Evolutionary conservation across 208 protist genomes (phyloP).

Genomic region (Spongospora subterranea): DNA sequence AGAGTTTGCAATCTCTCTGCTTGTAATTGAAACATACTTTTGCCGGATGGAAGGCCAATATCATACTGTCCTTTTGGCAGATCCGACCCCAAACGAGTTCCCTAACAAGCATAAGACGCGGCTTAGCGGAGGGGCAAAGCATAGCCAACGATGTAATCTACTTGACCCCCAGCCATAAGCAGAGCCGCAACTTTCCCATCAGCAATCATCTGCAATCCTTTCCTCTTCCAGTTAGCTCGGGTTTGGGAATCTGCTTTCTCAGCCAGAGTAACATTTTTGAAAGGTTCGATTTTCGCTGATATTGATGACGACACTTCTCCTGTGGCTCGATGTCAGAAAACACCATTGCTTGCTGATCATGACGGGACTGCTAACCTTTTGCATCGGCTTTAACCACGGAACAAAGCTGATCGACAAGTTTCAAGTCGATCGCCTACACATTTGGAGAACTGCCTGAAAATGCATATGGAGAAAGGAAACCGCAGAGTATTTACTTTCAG

Average conservation of each 20-base stretch:
- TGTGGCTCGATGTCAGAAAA: not conserved
- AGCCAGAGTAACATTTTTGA: not conserved
- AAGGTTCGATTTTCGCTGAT: conserved; percentile 34
- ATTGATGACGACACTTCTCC: not conserved
- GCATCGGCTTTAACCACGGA: conserved; percentile 3
- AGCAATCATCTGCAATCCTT: conserved; percentile 82
- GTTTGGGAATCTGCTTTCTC: conserved; percentile 13
- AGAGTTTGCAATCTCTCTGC: conserved; percentile 87
- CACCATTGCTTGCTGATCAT: not conserved
- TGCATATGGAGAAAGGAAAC: not conserved
- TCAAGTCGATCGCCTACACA: not conserved
- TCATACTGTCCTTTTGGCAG: conserved; percentile 92
- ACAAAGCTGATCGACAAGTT: not conserved
- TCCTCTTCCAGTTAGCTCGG: not conserved
- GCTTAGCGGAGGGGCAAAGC: conserved; percentile 33
- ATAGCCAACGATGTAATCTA: not conserved
- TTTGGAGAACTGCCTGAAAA: not conserved
- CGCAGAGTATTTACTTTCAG: not conserved
- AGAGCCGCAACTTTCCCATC: conserved; percentile 85
- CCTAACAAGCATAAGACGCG: conserved; percentile 66
- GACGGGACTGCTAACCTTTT: not conserved
- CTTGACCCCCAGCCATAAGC: conserved; percentile 95
- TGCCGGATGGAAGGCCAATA: conserved; percentile 83
- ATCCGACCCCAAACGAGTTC: conserved; percentile 91
- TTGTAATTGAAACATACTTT: conserved; percentile 95